A percentile compares a stretch with the other conserved stretches of the same genome.
Conservation (phyloP, 2,329 filamentous ascomycete genomes). For the Fusarium temperatum region DNA sequence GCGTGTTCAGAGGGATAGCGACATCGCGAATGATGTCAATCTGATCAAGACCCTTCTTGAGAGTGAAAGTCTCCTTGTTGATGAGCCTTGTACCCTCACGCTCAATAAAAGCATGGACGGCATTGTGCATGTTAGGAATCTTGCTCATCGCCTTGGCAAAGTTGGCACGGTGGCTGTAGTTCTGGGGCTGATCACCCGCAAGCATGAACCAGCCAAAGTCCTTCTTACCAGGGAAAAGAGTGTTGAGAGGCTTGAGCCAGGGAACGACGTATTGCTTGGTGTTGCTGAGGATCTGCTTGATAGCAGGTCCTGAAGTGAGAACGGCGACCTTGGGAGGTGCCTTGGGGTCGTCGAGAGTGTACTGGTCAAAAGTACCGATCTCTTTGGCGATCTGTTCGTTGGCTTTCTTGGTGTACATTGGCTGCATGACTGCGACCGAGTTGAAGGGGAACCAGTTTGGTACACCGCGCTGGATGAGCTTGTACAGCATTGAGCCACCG, state of each 20-base stretch:
- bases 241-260: constrained; percentile 46
- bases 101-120: constrained; percentile 47
- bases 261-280: constrained; percentile 47
- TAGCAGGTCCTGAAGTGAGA: constrained; percentile 36
- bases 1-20: constrained; percentile 66
- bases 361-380: constrained; percentile 48
- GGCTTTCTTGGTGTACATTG: constrained; percentile 55
- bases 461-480: constrained; percentile 56
- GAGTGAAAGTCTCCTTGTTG: constrained; percentile 49
- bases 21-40: constrained; percentile 60
- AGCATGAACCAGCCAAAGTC: constrained; percentile 53
- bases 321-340: constrained; percentile 45
- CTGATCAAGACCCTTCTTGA: constrained; percentile 50
- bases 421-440: constrained; percentile 56
- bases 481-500: constrained; percentile 56
- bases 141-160: constrained; percentile 47
- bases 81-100: constrained; percentile 52
- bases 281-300: constrained; percentile 47
- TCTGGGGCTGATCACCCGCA: constrained; percentile 46
- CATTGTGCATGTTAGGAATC: constrained; percentile 44
- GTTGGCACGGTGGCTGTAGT: constrained; percentile 45
- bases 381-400: constrained; percentile 52
- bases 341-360: constrained; percentile 48
- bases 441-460: constrained; percentile 56
- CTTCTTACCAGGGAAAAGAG: constrained; percentile 49